Evolutionary conservation across 495 filamentous ascomycete genomes (phyloP), one percentile per base, ranked within the genome.

Genomic region (Penicillium crystallinum): DNA sequence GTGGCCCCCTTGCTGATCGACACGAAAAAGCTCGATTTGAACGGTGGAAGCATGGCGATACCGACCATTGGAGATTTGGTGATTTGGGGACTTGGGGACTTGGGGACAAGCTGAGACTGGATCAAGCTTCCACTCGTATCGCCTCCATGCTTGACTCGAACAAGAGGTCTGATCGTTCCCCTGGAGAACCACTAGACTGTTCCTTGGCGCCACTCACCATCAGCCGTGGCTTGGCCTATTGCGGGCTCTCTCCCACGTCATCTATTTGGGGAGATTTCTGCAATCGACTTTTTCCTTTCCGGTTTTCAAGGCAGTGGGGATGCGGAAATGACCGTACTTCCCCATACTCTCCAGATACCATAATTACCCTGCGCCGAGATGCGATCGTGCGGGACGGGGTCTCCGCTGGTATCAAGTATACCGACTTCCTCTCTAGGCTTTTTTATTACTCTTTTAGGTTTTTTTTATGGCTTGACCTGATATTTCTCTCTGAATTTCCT

Each of bases 231-330:
- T 30, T 35, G n/a, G 18, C 31, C 49, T 12, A 44, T 47, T 50
- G 44, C 50, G 38, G 44, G 15, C 22, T 23, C 25, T 49, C 29
- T n/a, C 9, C 18, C 37, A 50, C 48, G 48, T 50, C 48, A 50
- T 50, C 30, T 15, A 21, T 17, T n/a, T 30, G 10, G 44, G n/a
- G n/a, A n/a, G n/a, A n/a, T n/a, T n/a, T 29, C 46, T 53, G 35
- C 17, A 43, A 54, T 61, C 54, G 51, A 56, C 52, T 52, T 57
- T 54, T 53, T 43, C 25, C 19, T 17, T 17, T 29, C 36, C 11
- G n/a, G 35, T 25, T 15, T 15, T 15, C 21, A 25, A n/a, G 14
- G 37, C 25, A 44, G 45, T 54, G 44, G 55, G 39, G 45, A 22
- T 11, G 15, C 14, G 31, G 21, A 35, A 23, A 35, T 25, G 45